Evolutionary conservation across 2,329 filamentous ascomycete genomes (phyloP).

Genomic region (Pseudogymnoascus sp.): DNA sequence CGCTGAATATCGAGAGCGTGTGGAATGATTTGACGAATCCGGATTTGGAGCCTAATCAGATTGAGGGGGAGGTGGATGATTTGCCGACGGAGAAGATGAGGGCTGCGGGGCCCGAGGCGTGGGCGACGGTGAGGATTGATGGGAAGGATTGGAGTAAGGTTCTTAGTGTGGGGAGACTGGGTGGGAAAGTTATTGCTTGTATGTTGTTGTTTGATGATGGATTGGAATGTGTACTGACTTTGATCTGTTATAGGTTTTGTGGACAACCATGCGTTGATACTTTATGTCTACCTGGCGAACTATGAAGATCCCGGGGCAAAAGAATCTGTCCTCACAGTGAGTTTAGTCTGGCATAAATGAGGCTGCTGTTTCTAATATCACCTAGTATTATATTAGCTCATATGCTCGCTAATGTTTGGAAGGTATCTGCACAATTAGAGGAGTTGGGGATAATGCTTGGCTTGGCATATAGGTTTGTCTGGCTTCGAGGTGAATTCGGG

Average conservation of each 20-base stretch:
- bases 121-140: slow-evolving; percentile 86
- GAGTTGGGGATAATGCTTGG: not conserved
- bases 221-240: slow-evolving; percentile 16
- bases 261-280: slow-evolving; percentile 69
- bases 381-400: slow-evolving; percentile 1
- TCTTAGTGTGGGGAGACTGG: slow-evolving; percentile 82
- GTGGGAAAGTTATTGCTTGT: slow-evolving; percentile 89
- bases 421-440: not conserved
- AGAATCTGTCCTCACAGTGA: slow-evolving; percentile 1
- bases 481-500: not conserved
- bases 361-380: not conserved
- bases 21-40: slow-evolving; percentile 87
- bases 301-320: slow-evolving; percentile 22
- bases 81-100: slow-evolving; percentile 74
- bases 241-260: slow-evolving; percentile 48
- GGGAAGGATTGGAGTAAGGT: slow-evolving; percentile 91
- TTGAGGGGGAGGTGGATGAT: slow-evolving; percentile 55
- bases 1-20: slow-evolving; percentile 72
- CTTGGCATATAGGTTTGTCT: not conserved
- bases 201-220: slow-evolving; percentile 24
- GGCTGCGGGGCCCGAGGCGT: slow-evolving; percentile 67
- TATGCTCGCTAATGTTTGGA: not conserved
- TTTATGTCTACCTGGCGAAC: slow-evolving; percentile 73
- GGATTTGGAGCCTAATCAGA: slow-evolving; percentile 69
- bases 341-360: not conserved